These are phyloP conservation scores for Allium cepa DNA, from an alignment of 106 monocot genomes.

Conservation along the genomic window DNA sequence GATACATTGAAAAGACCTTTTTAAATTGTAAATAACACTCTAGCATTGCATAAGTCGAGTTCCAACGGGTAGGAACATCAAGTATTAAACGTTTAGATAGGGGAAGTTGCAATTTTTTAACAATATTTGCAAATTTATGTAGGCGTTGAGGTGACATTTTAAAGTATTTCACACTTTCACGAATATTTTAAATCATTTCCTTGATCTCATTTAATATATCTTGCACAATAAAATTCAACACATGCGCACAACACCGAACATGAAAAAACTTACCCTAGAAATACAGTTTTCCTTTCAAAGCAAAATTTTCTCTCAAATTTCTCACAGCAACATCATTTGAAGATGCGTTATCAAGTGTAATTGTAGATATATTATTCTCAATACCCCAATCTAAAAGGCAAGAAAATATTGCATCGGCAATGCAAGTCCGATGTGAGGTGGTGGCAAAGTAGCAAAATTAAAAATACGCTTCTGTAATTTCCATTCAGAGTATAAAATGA, in stretches of 20 bases:
- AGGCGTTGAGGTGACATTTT: neutral
- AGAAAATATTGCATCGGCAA: neutral
- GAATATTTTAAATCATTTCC: neutral
- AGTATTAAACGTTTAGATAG: neutral
- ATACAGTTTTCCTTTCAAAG: too few relatives aligned
- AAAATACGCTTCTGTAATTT: too few relatives aligned
- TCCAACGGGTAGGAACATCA: neutral
- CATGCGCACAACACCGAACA: too few relatives aligned
- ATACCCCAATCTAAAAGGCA: neutral
- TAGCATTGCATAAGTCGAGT: neutral
- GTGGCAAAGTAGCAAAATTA: too few relatives aligned
- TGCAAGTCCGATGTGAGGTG: too few relatives aligned
- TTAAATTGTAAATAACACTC: neutral
- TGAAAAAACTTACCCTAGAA: too few relatives aligned
- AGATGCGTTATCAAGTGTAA: neutral
- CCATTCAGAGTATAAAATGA: too few relatives aligned
- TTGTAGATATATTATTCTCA: neutral
- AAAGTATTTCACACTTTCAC: neutral
- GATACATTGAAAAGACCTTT: neutral
- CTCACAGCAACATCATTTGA: neutral
- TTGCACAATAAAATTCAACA: too few relatives aligned
- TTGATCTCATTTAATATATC: too few relatives aligned
- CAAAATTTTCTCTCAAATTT: neutral
- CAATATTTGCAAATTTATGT: neutral
- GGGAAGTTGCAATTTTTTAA: neutral